Conservation (phyloP, 805 yeast species). For the Priceomyces haplophilus region DNA sequence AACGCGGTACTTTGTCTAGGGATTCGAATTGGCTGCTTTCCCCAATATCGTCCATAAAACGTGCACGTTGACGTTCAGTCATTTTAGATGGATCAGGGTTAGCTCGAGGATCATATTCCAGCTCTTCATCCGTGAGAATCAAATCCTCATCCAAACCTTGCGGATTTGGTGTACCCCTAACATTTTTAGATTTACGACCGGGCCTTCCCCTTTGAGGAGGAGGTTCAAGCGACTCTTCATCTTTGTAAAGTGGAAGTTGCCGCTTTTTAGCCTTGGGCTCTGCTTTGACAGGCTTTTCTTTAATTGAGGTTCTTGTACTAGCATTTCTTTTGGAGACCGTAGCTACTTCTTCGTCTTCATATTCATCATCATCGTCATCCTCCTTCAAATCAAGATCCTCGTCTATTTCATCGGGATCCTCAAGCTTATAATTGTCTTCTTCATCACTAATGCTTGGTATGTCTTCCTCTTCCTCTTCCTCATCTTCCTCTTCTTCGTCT, state of each 20-base stretch:
- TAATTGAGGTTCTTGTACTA: not conserved
- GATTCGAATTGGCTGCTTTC: slow-evolving; percentile 20
- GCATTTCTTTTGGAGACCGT: slow-evolving; percentile 7
- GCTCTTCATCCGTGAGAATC: slow-evolving; percentile 40
- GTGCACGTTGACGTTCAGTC: slow-evolving; percentile 57
- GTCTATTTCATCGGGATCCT: slow-evolving; percentile 37
- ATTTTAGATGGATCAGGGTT: slow-evolving; percentile 45
- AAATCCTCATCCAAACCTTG: slow-evolving; percentile 35
- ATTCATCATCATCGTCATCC: slow-evolving; percentile 21
- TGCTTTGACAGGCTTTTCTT: not conserved
- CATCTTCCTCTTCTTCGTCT: slow-evolving; percentile 22
- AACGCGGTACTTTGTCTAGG: slow-evolving; percentile 22
- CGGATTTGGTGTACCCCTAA: slow-evolving; percentile 19
- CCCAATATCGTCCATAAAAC: slow-evolving; percentile 23
- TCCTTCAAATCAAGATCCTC: slow-evolving; percentile 34
- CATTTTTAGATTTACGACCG: slow-evolving; percentile 7
- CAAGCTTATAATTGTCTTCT: slow-evolving; percentile 29
- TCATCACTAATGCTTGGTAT: slow-evolving; percentile 24
- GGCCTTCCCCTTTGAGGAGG: slow-evolving; percentile 3
- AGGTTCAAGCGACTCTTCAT: slow-evolving; percentile 21
- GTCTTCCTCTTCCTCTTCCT: slow-evolving; percentile 24
- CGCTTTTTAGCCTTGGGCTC: slow-evolving; percentile 28
- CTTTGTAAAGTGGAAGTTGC: slow-evolving; percentile 37
- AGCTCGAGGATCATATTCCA: slow-evolving; percentile 40
- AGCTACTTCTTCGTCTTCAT: slow-evolving; percentile 11